Conservation (phyloP, 495 filamentous ascomycete species). For the Penicillium pulvis region DNA sequence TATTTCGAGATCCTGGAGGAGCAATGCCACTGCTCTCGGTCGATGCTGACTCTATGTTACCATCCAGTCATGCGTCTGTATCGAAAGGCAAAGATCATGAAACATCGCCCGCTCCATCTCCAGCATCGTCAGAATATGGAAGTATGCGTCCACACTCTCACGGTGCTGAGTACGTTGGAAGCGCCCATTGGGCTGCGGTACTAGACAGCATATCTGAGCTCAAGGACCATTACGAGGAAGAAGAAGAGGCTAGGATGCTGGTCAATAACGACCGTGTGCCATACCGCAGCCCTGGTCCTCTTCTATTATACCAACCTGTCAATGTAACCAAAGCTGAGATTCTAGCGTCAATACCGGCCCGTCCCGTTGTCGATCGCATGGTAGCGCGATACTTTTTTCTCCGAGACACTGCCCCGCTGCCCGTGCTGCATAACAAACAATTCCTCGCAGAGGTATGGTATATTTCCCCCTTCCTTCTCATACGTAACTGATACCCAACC, state of each 20-base stretch:
- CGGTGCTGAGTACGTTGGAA: neutral
- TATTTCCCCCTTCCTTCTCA: neutral
- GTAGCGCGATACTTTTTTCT: conserved; percentile 2
- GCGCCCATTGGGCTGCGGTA: neutral
- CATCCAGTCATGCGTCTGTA: neutral
- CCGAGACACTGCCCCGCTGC: neutral
- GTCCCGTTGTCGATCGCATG: neutral
- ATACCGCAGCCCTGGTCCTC: neutral
- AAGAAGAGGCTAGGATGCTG: neutral
- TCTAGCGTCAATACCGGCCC: neutral
- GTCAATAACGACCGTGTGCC: neutral
- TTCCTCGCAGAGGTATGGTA: conserved; percentile 25
- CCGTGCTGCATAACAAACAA: conserved; percentile 14
- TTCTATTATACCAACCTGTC: neutral
- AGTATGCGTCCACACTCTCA: neutral
- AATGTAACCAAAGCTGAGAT: neutral
- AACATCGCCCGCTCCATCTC: neutral
- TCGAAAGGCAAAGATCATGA: neutral
- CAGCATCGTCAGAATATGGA: neutral
- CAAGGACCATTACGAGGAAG: neutral
- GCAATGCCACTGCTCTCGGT: neutral
- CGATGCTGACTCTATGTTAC: neutral
- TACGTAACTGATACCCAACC: neutral
- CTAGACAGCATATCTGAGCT: conserved; percentile 2
- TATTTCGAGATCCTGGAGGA: too few species aligned